A percentile compares a stretch with the other conserved stretches of the same genome.
Evolutionary conservation across 192 early-diverging fungal species (phyloP).

Genomic region (Coemansia guatemalensis): DNA sequence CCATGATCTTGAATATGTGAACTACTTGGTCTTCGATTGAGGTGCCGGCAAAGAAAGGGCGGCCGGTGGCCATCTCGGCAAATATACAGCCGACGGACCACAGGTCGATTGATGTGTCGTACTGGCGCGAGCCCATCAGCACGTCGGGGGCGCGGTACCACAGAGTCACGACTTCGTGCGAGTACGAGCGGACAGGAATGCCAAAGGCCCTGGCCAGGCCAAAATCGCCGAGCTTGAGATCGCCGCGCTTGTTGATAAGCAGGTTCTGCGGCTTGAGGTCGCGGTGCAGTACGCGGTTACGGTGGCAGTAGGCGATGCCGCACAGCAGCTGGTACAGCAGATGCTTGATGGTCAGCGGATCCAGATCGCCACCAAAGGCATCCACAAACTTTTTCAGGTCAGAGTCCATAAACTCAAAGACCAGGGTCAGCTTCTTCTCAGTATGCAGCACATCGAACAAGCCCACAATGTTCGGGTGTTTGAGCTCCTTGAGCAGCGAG

Average conservation of each 20-base stretch:
- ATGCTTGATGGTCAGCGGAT: constrained; percentile 83
- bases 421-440: constrained; percentile 95
- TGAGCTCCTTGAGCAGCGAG: constrained; percentile 78
- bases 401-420: constrained; percentile 98
- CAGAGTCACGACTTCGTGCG: constrained; percentile 83
- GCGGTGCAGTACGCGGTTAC: constrained; percentile 92
- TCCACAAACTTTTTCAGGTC: constrained; percentile 99
- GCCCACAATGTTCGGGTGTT: constrained; percentile 72
- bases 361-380: constrained; percentile 77
- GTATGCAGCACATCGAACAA: constrained; percentile 97
- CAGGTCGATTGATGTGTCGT: constrained; percentile 84
- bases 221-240: constrained; percentile 90
- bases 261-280: constrained; percentile 90
- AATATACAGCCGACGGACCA: constrained; percentile 90
- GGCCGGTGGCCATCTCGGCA: constrained; percentile 87
- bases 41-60: constrained; percentile 88
- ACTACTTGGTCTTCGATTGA: constrained; percentile 85
- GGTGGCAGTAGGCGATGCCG: constrained; percentile 97
- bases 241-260: constrained; percentile 91
- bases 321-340: constrained; percentile 96
- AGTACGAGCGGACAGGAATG: constrained; percentile 86
- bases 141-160: constrained; percentile 91
- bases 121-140: constrained; percentile 83
- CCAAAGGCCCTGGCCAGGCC: constrained; percentile 96
- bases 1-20: constrained; percentile 89